Base-by-base conservation (phyloP, 2,329 filamentous ascomycete species). In the Aspergillus fumigatus region DNA sequence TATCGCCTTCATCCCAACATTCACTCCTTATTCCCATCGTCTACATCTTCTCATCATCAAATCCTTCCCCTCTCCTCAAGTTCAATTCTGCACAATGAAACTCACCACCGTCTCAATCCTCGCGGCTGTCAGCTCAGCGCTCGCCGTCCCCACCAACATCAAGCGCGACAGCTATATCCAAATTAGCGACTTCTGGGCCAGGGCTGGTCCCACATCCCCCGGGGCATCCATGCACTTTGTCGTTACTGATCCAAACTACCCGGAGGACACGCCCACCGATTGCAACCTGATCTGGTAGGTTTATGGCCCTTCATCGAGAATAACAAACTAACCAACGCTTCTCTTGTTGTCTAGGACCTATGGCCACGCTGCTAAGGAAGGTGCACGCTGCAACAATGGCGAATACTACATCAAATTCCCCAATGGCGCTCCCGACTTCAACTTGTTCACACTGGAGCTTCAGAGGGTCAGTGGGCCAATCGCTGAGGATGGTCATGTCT, bases 381-480 rank as follows among this genome's bases (percentile, higher is more conserved):
- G 40, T 9, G 62, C 66, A 6, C 64, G 65, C 9, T 68, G 66
- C 59, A 59, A 63, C 52, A 64, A 66, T 41, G 41, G 55, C 17
- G 50, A 67, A 48, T 68, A 68, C 51, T 65, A 66, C 21, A 63
- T 68, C 23, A 59, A 54, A 10, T 67, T 68, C 26, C 64, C 64
- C 0, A 50, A 61, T 7, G 65, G 65, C 1, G 38, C 52, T 23
- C 19, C 43, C 1, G 54, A 68, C 32, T 59, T 66, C 49, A 56
- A 65, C 17, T 26, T 32, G 3, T 66, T 67, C 25, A 66, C 61
- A 0, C 45, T 68, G 11, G 61, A 54, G 40, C 54, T 68, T 1
- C 54, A 63, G 45, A 50, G 61, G 2, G 65, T 67, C 6, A 59
- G 51, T n/a, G 63, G 63, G 1, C 40, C 63, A 0, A 62, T 65